Evolutionary conservation across 2,329 filamentous ascomycete species (phyloP).

Genomic region (Microsporum audouinii): DNA sequence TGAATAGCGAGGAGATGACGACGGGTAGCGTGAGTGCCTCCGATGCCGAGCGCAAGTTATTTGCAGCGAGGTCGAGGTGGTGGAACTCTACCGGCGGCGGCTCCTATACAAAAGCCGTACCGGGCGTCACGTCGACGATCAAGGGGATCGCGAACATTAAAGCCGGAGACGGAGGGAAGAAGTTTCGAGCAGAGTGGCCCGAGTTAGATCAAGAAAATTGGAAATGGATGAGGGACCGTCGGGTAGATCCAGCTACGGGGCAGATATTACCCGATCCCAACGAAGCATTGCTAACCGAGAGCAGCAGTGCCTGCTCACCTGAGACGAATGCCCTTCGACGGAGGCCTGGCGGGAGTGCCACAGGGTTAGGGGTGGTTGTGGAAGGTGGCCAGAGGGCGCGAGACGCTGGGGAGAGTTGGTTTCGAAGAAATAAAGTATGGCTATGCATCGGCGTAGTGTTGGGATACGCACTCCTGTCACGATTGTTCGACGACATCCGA

Average conservation of each 20-base stretch:
- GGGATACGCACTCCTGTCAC: slow-evolving; percentile 69
- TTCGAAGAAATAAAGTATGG: slow-evolving; percentile 66
- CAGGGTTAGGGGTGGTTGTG: slow-evolving; percentile 53
- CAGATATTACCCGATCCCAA: slow-evolving; percentile 43
- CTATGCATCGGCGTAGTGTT: slow-evolving; percentile 61
- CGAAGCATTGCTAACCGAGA: slow-evolving; percentile 31
- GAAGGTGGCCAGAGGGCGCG: slow-evolving; percentile 64
- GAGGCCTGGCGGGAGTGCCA: slow-evolving; percentile 48
- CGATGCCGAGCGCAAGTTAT: slow-evolving; percentile 62
- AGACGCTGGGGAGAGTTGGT: slow-evolving; percentile 71
- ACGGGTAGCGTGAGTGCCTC: slow-evolving; percentile 76
- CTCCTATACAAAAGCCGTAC: slow-evolving; percentile 44
- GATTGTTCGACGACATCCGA: slow-evolving; percentile 47
- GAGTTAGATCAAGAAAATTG: slow-evolving; percentile 82
- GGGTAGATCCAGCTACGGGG: slow-evolving; percentile 68
- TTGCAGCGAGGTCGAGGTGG: slow-evolving; percentile 72
- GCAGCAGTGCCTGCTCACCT: slow-evolving; percentile 43
- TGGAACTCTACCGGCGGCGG: slow-evolving; percentile 95
- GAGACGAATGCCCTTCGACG: slow-evolving; percentile 53
- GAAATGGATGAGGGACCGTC: slow-evolving; percentile 77
- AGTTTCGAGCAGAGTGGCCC: slow-evolving; percentile 82
- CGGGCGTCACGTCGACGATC: slow-evolving; percentile 41
- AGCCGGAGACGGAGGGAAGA: slow-evolving; percentile 80
- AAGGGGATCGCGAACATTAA: slow-evolving; percentile 72
- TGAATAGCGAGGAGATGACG: slow-evolving; percentile 98